Percentiles rank a stretch among this genome's conserved stretches.
Conservation (phyloP, 176 grass and related monocot genomes). For the Oryza longistaminata region DNA sequence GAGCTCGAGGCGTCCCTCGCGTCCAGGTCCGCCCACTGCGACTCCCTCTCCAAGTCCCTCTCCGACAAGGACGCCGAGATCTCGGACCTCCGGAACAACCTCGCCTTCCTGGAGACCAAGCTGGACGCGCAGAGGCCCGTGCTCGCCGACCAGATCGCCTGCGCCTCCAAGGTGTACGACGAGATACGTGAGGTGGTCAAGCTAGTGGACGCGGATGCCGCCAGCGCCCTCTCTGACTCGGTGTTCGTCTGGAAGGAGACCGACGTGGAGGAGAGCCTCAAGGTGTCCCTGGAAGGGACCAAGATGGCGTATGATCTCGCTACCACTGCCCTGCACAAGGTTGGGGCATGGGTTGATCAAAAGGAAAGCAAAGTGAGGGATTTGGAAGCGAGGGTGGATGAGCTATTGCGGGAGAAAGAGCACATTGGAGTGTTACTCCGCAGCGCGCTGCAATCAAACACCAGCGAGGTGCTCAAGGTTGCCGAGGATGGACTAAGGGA, state of each 20-base stretch:
- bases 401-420: conserved; percentile 65
- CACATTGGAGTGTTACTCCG: conserved; percentile 86
- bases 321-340: conserved; percentile 53
- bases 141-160: conserved; percentile 72
- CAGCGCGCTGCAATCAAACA: conserved; percentile 65
- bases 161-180: conserved; percentile 66
- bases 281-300: conserved; percentile 62
- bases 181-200: conserved; percentile 63
- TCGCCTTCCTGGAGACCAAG: conserved; percentile 53
- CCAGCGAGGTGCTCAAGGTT: conserved; percentile 74
- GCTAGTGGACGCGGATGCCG: conserved; percentile 42
- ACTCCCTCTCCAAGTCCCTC: conserved; percentile 54
- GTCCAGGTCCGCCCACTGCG: conserved; percentile 47
- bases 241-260: conserved; percentile 77
- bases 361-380: conserved; percentile 41
- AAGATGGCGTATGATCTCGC: conserved; percentile 64
- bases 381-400: conserved; percentile 60
- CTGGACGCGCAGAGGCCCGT: conserved; percentile 73
- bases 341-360: conserved; percentile 47
- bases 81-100: conserved; percentile 36
- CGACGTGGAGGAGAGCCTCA: conserved; percentile 78
- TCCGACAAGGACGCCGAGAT: conserved; percentile 59
- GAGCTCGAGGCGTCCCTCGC: conserved; percentile 70
- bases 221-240: conserved; percentile 47
- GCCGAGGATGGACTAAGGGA: conserved; percentile 84